phyloP scores from a whole-genome alignment of 768 basidiomycete species.

The Tulasnella calospora region DNA sequence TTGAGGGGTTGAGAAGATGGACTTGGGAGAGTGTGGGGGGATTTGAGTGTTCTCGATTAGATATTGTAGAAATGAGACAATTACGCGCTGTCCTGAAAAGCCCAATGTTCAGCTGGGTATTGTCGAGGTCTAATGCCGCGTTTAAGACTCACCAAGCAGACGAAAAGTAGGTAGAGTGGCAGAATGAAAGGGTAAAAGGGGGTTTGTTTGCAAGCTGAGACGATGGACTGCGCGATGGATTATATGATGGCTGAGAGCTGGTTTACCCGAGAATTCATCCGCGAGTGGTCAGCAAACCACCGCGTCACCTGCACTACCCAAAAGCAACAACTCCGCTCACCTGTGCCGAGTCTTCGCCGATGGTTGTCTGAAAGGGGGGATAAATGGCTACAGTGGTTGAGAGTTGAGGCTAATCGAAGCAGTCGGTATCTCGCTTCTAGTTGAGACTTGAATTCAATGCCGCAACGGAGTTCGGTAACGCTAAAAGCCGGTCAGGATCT shows the following conservation, averaged over 20 bases:
- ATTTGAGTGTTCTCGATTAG: neutral
- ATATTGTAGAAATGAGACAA: neutral
- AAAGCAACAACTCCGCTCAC: neutral
- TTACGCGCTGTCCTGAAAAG: neutral
- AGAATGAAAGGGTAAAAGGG: neutral
- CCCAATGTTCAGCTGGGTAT: neutral
- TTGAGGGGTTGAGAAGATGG: neutral
- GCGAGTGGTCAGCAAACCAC: neutral
- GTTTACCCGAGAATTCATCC: neutral
- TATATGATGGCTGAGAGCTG: neutral
- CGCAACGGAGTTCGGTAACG: neutral
- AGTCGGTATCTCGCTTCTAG: neutral
- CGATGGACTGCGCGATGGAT: neutral
- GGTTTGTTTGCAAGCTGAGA: neutral
- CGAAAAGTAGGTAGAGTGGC: neutral
- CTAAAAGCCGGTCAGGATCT: neutral
- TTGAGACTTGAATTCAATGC: neutral
- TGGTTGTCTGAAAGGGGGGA: neutral
- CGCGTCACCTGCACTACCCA: neutral
- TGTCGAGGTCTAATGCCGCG: neutral
- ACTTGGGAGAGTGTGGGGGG: neutral
- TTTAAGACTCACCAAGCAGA: neutral
- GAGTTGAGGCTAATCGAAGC: neutral
- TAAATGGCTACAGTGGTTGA: neutral
- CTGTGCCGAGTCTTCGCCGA: neutral